Base-by-base conservation (phyloP, 176 grass and related monocot genomes). In the Phoenix roebelenii region DNA sequence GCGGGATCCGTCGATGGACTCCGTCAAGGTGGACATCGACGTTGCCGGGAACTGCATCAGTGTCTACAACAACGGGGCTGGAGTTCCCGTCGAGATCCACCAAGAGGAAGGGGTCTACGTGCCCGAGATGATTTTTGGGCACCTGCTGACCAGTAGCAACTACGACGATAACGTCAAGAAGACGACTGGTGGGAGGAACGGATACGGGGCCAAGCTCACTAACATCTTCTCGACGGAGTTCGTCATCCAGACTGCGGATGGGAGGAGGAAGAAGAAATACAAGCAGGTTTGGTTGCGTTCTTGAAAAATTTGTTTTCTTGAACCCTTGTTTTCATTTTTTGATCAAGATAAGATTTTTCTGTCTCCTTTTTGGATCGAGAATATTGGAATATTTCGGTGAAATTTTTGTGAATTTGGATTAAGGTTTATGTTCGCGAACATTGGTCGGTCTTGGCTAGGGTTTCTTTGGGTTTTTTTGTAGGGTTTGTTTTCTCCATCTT, bases 201-300 rank as follows among this genome's bases (percentile, higher is more conserved):
- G 94, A 0, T 98, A 98, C 49, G 94, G 94, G 4, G 94, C 94
- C 0, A 92, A 98, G 39, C 94, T 98, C 50, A 88, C 88, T 0
- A 98, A 98, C 66, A 98, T 98, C 63, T 98, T 98, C 80, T 98
- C 94, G 0, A 89, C 78, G 1, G 88, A 98, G 81, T 98, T 98
- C 61, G 61, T 89, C 51, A 92, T 98, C 51, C 83, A 98, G 73
- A 92, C 94, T 0, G 81, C 81, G 3, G 84, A 98, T 51, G 88
- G 84, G 15, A 70, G 12, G 48, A 72, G 82, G 14, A 79, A 28
- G 75, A 89, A 78, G 88, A 83, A 81, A 71, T 98, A 98, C 59
- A 92, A 74, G 61, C 84, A 98, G 77, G 77, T 20, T 20, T 20
- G 88, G 88, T 91, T n/a, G n/a, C 66, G 32, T 52, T 44, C 35